Conservation (phyloP, 1,139 yeast genomes). For the Yamadazyma sp. region DNA sequence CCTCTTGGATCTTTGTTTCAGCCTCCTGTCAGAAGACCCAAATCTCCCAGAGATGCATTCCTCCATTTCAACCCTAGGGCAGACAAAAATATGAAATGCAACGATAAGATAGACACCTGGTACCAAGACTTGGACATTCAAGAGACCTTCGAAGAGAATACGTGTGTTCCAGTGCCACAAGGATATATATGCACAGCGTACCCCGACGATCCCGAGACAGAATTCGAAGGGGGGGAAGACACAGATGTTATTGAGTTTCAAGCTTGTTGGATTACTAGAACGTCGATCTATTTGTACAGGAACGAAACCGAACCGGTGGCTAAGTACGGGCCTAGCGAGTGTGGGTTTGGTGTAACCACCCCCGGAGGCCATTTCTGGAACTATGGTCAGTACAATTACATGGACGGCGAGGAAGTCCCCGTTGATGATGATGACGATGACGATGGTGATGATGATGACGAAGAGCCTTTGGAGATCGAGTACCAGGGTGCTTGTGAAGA, state of each 20-base stretch:
- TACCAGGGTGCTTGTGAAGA: neutral
- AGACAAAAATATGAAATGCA: constrained; percentile 57
- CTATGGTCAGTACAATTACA: too few relatives aligned
- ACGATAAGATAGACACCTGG: constrained; percentile 67
- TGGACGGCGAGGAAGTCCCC: too few relatives aligned
- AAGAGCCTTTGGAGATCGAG: neutral
- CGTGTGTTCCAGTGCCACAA: constrained; percentile 42
- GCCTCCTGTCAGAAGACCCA: neutral
- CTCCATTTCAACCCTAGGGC: constrained; percentile 53
- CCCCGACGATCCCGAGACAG: constrained; percentile 21
- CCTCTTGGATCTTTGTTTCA: neutral
- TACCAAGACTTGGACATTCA: constrained; percentile 28
- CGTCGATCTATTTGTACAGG: constrained; percentile 9
- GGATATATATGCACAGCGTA: constrained; percentile 43
- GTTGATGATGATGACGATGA: too few relatives aligned
- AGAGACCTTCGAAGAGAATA: neutral
- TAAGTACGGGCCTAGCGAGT: neutral
- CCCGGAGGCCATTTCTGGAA: neutral
- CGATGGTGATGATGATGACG: constrained; percentile 22
- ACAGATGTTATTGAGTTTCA: constrained; percentile 53
- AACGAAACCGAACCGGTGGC: neutral
- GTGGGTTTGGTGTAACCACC: neutral
- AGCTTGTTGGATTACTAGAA: constrained; percentile 49
- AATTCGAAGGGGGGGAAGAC: constrained; percentile 17
- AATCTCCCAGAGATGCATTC: too few relatives aligned